These are phyloP conservation scores for Centella asiatica DNA, from an alignment of 129 eudicot genomes.

Conservation along the genomic window DNA sequence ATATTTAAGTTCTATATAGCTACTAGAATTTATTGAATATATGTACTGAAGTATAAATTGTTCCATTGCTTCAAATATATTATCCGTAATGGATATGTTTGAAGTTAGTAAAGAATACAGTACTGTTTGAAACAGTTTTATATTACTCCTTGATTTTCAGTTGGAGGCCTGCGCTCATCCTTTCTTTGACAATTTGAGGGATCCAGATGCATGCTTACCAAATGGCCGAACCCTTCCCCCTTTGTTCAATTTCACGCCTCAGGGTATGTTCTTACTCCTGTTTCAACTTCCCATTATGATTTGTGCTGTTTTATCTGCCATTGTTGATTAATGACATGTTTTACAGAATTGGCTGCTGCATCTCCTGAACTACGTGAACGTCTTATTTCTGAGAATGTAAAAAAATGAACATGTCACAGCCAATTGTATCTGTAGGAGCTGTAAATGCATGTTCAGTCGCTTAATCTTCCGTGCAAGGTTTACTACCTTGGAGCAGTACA, in stretches of 20 bases:
- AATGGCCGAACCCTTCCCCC: constrained; percentile 84
- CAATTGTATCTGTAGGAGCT: constrained; percentile 7
- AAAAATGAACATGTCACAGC: constrained; percentile 25
- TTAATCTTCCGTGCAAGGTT: too few relatives aligned
- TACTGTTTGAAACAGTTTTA: not conserved
- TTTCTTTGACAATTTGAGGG: constrained; percentile 71
- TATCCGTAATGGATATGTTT: not conserved
- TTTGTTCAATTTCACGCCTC: constrained; percentile 71
- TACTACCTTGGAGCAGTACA: too few relatives aligned
- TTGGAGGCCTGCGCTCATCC: constrained; percentile 97
- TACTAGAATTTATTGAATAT: too few relatives aligned
- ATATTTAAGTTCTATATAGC: too few relatives aligned
- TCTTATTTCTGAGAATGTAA: constrained; percentile 56
- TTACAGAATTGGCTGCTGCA: constrained; percentile 72
- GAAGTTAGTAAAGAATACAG: not conserved
- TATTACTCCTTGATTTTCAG: constrained; percentile 25
- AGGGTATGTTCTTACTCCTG: constrained; percentile 41
- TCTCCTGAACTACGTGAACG: constrained; percentile 71
- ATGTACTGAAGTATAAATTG: not conserved
- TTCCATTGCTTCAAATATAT: not conserved
- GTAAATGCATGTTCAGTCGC: too few relatives aligned
- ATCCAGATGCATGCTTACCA: constrained; percentile 76
- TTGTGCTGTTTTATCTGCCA: not conserved
- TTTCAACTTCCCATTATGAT: not conserved
- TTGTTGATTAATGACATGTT: not conserved